phyloP scores from a whole-genome alignment of 345 rosid species.

The Cardamine resedifolia region DNA sequence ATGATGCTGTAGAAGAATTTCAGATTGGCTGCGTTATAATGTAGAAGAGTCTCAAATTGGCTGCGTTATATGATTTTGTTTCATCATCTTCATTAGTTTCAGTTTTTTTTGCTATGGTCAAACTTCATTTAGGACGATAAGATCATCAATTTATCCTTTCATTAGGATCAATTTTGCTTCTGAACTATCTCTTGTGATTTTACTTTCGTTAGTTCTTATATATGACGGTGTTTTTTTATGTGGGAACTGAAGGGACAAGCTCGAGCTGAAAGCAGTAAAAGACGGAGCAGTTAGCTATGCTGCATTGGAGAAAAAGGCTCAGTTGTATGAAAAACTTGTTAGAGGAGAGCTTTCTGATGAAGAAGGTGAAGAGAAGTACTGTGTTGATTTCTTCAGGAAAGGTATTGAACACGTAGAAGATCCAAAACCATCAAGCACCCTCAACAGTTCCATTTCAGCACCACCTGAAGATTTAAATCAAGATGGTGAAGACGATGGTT shows the following conservation, averaged over 20 bases:
- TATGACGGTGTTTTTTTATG: background rate
- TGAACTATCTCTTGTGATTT: constrained; percentile 4
- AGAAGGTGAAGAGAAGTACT: constrained; percentile 81
- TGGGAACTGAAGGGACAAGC: constrained; percentile 67
- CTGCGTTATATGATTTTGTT: background rate
- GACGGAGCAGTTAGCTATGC: constrained; percentile 85
- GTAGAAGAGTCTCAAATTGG: constrained; percentile 5
- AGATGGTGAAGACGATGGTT: constrained; percentile 45
- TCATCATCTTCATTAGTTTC: background rate
- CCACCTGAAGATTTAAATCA: constrained; percentile 34
- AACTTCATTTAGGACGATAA: background rate
- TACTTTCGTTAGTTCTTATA: background rate
- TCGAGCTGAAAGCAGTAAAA: constrained; percentile 77
- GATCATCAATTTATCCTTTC: background rate
- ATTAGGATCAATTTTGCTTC: background rate
- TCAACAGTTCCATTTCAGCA: constrained; percentile 33
- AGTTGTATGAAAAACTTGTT: constrained; percentile 72
- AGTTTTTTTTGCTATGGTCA: background rate
- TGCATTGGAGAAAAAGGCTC: constrained; percentile 89
- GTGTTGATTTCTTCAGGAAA: constrained; percentile 84
- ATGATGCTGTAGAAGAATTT: background rate
- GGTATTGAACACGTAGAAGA: constrained; percentile 53
- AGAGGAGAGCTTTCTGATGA: constrained; percentile 89
- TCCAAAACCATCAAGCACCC: constrained; percentile 30
- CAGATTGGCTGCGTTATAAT: background rate